Evolutionary conservation across 129 eudicot species (phyloP), one percentile per base, ranked within the genome.

Genomic region (Flaveria sonorensis): DNA sequence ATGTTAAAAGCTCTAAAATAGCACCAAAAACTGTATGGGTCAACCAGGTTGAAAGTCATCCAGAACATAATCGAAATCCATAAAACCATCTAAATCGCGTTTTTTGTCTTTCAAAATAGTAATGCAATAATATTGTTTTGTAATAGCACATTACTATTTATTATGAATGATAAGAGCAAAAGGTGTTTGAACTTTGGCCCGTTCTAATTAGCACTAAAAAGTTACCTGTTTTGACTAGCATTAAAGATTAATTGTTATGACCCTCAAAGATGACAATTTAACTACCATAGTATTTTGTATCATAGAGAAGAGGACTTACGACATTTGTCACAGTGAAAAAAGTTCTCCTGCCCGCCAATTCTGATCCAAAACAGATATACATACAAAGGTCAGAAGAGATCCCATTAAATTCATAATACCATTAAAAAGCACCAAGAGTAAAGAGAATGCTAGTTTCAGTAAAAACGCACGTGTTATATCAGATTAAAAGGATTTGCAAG

Each of bases 251-350:
- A 5, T 10, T 4, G 13, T 63, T 63, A 6, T 3, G 19, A 63
- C 69, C 20, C 69, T 30, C 45, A 7, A 7, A 15, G 46, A 7
- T 16, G 45, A 30, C 77, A 62, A 21, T 45, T 40, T n/a, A 71
- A 56, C 73, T 18, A 52, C 57, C 43, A 24, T 66, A 43, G 43
- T 57, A 16, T 45, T 26, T 57, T 57, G 51, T 45, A 20, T 59
- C 42, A 51, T 53, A 55, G 61, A 47, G 57, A 68, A 19, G 71
- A 76, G 50, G 6, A 81, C 92, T 87, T 77, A 92, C 97, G 79
- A 52, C 98, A 93, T 86, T 88, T 93, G 79, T 87, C 60, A 70
- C 97, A 93, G 56, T 91, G 97, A 72, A 86, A 89, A 82, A 87
- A 84, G 68, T 93, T 86, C 61, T 83, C 87, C 68, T 72, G 75